Percentiles rank a stretch among this genome's conserved stretches.
These are phyloP conservation scores for Teratosphaeria viscida DNA, from an alignment of 2,329 filamentous ascomycete species.

Conservation along the genomic window DNA sequence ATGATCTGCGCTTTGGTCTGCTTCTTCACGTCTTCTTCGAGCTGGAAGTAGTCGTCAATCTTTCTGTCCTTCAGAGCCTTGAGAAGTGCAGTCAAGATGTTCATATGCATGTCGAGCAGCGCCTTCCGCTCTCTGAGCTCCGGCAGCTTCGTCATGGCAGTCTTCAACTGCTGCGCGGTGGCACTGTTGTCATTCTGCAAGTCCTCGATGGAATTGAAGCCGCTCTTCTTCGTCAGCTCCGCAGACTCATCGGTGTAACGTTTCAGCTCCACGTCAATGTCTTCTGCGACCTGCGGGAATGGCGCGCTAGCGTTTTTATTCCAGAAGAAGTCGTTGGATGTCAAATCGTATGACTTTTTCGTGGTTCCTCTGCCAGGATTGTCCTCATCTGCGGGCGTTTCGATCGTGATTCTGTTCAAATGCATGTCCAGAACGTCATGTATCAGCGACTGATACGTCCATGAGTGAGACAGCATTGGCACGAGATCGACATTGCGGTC, in stretches of 20 bases:
- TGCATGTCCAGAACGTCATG: conserved; percentile 69
- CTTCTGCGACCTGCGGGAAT: conserved; percentile 91
- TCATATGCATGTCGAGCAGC: conserved; percentile 98
- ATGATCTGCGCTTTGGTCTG: conserved; percentile 82
- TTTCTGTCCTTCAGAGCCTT: conserved; percentile 89
- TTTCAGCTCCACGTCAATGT: conserved; percentile 86
- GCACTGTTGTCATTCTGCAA: conserved; percentile 79
- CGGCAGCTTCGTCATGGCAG: conserved; percentile 83
- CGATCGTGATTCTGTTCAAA: conserved; percentile 88
- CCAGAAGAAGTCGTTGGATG: conserved; percentile 92
- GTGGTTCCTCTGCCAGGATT: conserved; percentile 64
- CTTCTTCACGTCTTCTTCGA: conserved; percentile 87
- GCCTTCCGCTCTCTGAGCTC: conserved; percentile 87
- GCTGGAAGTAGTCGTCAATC: conserved; percentile 89
- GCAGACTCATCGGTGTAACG: conserved; percentile 93
- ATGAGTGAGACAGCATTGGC: conserved; percentile 97
- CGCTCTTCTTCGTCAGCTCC: conserved; percentile 90
- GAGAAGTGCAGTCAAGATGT: conserved; percentile 71
- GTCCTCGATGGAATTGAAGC: conserved; percentile 84
- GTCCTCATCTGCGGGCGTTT: conserved; percentile 67
- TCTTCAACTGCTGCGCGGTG: conserved; percentile 88
- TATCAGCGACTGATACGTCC: conserved; percentile 79
- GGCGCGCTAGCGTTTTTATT: conserved; percentile 79
- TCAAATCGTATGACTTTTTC: conserved; percentile 85
- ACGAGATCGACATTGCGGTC: conserved; percentile 93